Conservation (phyloP, 108 stramenopile genomes). For the Nitzschia putrida region DNA sequence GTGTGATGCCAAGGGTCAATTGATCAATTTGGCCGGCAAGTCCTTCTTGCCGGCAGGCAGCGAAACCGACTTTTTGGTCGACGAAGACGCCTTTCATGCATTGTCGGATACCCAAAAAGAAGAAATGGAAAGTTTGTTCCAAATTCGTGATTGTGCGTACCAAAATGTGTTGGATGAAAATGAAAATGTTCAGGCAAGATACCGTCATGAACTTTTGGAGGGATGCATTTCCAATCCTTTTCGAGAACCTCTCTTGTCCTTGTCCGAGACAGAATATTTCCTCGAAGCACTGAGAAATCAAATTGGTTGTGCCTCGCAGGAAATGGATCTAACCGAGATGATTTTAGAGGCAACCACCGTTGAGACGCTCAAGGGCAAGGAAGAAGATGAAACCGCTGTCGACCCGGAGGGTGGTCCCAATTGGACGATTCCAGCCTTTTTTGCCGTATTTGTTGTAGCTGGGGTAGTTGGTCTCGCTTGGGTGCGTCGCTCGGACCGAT, state of each 20-base stretch:
- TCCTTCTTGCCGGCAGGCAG: not conserved
- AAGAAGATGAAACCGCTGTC: not conserved
- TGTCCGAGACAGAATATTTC: slow-evolving; percentile 5
- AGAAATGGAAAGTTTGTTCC: slow-evolving; percentile 22
- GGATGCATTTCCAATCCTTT: not conserved
- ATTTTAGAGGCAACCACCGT: not conserved
- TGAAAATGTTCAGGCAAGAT: not conserved
- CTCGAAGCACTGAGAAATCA: slow-evolving; percentile 19
- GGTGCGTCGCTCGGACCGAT: not conserved
- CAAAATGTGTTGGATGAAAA: slow-evolving; percentile 11
- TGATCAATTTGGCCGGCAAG: slow-evolving; percentile 1
- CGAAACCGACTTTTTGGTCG: not conserved
- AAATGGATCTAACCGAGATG: not conserved
- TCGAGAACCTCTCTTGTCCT: not conserved
- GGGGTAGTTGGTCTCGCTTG: not conserved
- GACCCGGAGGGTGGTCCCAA: not conserved
- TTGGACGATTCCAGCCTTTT: not conserved
- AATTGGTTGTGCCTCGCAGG: slow-evolving; percentile 1
- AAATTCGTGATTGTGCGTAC: slow-evolving; percentile 26
- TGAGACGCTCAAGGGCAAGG: not conserved
- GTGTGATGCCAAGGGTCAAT: slow-evolving; percentile 11
- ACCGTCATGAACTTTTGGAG: not conserved
- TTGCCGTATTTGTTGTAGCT: not conserved
- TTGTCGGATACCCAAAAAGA: not conserved
- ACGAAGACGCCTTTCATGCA: slow-evolving; percentile 2